phyloP scores from a whole-genome alignment of 345 rosid genomes.

The Erucastrum elatum region DNA sequence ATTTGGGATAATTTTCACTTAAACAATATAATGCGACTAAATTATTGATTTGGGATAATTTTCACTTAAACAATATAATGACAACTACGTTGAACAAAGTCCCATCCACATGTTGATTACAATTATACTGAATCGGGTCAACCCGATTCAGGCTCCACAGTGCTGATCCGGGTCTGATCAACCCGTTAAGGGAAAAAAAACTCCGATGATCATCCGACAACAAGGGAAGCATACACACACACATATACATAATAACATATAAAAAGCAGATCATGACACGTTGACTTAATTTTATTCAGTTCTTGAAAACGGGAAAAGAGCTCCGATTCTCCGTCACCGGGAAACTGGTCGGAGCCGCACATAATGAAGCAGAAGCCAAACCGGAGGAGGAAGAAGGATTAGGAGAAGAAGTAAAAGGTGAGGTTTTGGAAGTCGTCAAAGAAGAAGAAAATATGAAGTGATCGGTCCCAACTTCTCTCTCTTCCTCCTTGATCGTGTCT shows the following conservation, averaged over 20 bases:
- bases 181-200: no score
- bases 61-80: no score
- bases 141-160: no score
- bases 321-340: conserved; percentile 42
- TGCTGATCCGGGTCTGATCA: no score
- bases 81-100: no score
- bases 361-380: conserved; percentile 21
- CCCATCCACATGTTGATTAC: no score
- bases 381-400: not conserved
- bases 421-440: conserved; percentile 17
- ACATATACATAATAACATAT: conserved; percentile 2
- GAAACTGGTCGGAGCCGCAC: conserved; percentile 24
- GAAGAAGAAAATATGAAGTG: conserved; percentile 30
- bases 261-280: not conserved
- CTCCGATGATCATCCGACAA: not conserved
- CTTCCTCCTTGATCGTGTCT: conserved; percentile 87
- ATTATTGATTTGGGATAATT: no score
- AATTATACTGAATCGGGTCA: no score
- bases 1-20: no score
- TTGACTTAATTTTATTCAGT: conserved; percentile 2
- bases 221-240: conserved; percentile 3
- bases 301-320: conserved; percentile 38
- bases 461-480: conserved; percentile 49
- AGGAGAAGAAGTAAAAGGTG: conserved; percentile 25
- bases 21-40: no score